These are phyloP conservation scores for Isoetes engelmannii DNA, from an alignment of 83 land plant genomes.

Conservation along the genomic window DNA sequence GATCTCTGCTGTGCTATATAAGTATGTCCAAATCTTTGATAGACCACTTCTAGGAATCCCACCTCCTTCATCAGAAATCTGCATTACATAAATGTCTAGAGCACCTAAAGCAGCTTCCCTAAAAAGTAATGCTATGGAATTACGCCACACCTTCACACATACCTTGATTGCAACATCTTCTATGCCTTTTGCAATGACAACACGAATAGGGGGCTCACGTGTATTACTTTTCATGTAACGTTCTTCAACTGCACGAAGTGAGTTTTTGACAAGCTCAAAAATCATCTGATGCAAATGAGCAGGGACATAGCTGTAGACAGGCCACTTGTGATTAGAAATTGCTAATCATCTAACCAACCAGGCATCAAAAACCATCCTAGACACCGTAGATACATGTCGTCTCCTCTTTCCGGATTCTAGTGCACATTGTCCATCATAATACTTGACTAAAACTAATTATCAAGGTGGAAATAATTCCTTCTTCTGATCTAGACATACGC, in stretches of 20 bases:
- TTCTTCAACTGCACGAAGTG: conserved; percentile 94
- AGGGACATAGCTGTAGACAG: conserved; percentile 67
- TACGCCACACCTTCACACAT: background rate
- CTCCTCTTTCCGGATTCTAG: too few relatives aligned
- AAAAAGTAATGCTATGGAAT: too few relatives aligned
- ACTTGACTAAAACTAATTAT: too few relatives aligned
- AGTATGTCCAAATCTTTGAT: conserved; percentile 79
- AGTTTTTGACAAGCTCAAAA: conserved; percentile 93
- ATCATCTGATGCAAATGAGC: conserved; percentile 96
- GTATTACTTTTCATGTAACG: conserved; percentile 62
- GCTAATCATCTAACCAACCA: too few relatives aligned
- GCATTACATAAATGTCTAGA: background rate
- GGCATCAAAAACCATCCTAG: too few relatives aligned
- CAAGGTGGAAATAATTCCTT: too few relatives aligned
- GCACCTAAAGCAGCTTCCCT: too few relatives aligned
- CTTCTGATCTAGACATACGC: conserved; percentile 4
- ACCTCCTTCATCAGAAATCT: conserved; percentile 99
- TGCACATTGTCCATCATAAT: too few relatives aligned
- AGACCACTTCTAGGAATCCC: conserved; percentile 96
- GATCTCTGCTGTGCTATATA: conserved; percentile 77
- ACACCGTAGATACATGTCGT: too few relatives aligned
- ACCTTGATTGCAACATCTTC: conserved; percentile 99
- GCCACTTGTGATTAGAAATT: too few relatives aligned
- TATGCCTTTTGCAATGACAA: conserved; percentile 89
- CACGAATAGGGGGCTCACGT: conserved; percentile 67